Percentiles rank a stretch among this genome's conserved stretches.
These are phyloP conservation scores for Colletotrichum sp. DNA, from an alignment of 2,329 filamentous ascomycete species.

Conservation along the genomic window DNA sequence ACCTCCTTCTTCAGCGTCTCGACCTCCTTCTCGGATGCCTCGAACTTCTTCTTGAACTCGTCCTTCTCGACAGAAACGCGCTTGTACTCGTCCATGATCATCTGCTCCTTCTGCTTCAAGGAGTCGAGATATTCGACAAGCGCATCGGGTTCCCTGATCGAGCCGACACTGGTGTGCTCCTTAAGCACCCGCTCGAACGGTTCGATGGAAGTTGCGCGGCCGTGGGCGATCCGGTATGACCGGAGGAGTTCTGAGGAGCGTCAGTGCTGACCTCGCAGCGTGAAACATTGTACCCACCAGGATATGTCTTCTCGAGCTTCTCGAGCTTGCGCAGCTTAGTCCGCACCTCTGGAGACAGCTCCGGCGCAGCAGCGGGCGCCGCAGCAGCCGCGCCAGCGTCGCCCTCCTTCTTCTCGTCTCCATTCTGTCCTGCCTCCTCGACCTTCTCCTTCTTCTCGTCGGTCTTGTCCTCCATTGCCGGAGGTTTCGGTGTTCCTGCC, in stretches of 20 bases:
- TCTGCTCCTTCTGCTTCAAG: conserved; percentile 82
- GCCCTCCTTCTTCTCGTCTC: conserved; percentile 25
- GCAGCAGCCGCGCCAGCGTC: conserved; percentile 23
- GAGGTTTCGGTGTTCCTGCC: conserved; percentile 60
- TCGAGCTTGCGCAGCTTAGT: conserved; percentile 84
- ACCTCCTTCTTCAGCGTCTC: conserved; percentile 63
- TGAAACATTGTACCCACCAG: conserved; percentile 58
- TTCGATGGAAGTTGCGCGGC: conserved; percentile 85
- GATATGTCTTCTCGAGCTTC: conserved; percentile 86
- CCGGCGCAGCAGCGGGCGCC: conserved; percentile 34
- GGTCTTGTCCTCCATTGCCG: conserved; percentile 35
- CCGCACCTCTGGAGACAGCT: conserved; percentile 76
- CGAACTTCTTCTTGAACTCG: conserved; percentile 75
- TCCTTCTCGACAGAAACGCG: conserved; percentile 84
- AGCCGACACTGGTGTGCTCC: conserved; percentile 90
- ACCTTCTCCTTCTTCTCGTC: conserved; percentile 22
- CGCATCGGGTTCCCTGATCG: conserved; percentile 83
- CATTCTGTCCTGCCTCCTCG: conserved; percentile 22
- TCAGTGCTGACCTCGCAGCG: not conserved
- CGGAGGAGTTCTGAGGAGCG: conserved; percentile 74
- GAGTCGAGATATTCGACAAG: conserved; percentile 91
- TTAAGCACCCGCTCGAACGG: conserved; percentile 90
- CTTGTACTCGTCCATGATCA: conserved; percentile 94
- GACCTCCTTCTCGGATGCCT: conserved; percentile 72
- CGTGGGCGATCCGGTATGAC: conserved; percentile 91